Evolutionary conservation across 2,329 filamentous ascomycete genomes (phyloP), one percentile per base, ranked within the genome.

Genomic region (Botrytis deweyae): DNA sequence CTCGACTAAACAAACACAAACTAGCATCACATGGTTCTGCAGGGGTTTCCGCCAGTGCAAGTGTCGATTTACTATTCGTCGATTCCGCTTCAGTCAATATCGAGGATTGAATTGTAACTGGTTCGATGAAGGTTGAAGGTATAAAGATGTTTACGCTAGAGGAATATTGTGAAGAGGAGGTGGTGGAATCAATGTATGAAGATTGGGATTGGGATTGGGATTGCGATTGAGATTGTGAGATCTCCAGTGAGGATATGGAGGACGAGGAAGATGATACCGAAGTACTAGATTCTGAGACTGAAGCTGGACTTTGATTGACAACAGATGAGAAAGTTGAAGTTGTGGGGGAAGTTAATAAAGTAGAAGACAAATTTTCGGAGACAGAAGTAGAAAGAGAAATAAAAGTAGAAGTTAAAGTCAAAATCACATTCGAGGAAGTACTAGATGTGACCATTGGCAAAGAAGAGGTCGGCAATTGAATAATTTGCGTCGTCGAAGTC

Each of bases 1-100:
- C 63, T 46, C 63, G 63, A 72, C 71, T 61, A 2, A 68, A 68
- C 10, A 68, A 33, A 61, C 63, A 72, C 52, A 72, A 40, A 61
- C 63, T 68, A 36, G 49, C 52, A 16, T 61, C 14, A 22, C 52
- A 72, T 38, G 49, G 16, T 6, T 46, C 38, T 3, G 20, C 14
- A 4, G 36, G 18, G 1, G 3, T 18, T 9, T 38, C 52, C 3
- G 8, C 16, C 4, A 22, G 10, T 10, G 38, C 3, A 25, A 20
- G 22, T 7, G 9, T 22, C 2, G 38, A 7, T 2, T 5, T 46
- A 33, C 33, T 42, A n/a, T 66, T 66, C 0, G n/a, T 66, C 8
- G 70, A 72, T 67, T 42, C 36, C 1, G 25, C 3, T 0, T 42
- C 49, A 33, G 3, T 22, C 3, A 16, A 22, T 16, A 22, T 1